Conservation (phyloP, 2,329 filamentous ascomycete genomes). For the Fusarium cicatricum region DNA sequence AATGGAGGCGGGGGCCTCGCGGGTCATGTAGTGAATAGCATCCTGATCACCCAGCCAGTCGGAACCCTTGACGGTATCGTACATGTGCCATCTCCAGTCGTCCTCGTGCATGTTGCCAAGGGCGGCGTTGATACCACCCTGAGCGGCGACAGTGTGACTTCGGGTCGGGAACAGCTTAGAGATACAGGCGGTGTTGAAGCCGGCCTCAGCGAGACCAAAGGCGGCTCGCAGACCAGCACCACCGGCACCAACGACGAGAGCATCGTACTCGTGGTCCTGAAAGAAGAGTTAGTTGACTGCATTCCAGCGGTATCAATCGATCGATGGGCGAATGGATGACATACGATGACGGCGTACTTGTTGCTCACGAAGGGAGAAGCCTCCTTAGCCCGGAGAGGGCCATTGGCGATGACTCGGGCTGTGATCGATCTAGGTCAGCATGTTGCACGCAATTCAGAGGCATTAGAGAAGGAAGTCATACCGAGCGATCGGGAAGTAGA, state of each 20-base stretch:
- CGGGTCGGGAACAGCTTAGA: conserved; percentile 87
- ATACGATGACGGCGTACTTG: conserved; percentile 94
- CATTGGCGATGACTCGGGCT: conserved; percentile 88
- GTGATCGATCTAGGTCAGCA: conserved; percentile 25
- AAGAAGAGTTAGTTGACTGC: conserved; percentile 38
- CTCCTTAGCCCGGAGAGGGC: conserved; percentile 90
- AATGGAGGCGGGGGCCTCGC: conserved; percentile 89
- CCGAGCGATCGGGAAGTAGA: conserved; percentile 84
- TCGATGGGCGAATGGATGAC: conserved; percentile 46
- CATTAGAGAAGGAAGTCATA: conserved; percentile 53
- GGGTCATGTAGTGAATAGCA: conserved; percentile 98
- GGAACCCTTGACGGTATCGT: conserved; percentile 97
- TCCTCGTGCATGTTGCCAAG: conserved; percentile 97
- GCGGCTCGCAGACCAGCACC: conserved; percentile 83
- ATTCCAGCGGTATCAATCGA: not conserved
- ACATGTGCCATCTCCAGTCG: conserved; percentile 99
- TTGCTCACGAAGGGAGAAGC: conserved; percentile 84
- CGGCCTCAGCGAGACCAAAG: conserved; percentile 86
- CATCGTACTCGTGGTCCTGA: conserved; percentile 98
- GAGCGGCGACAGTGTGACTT: conserved; percentile 83
- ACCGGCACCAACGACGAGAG: conserved; percentile 88
- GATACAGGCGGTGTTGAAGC: conserved; percentile 90
- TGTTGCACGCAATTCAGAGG: conserved; percentile 9
- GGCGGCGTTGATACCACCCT: conserved; percentile 88
- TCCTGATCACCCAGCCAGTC: conserved; percentile 98